A percentile compares a stretch with the other conserved stretches of the same genome.
Conservation (phyloP, 2,329 filamentous ascomycete species). For the Basipetospora chlamydospora region DNA sequence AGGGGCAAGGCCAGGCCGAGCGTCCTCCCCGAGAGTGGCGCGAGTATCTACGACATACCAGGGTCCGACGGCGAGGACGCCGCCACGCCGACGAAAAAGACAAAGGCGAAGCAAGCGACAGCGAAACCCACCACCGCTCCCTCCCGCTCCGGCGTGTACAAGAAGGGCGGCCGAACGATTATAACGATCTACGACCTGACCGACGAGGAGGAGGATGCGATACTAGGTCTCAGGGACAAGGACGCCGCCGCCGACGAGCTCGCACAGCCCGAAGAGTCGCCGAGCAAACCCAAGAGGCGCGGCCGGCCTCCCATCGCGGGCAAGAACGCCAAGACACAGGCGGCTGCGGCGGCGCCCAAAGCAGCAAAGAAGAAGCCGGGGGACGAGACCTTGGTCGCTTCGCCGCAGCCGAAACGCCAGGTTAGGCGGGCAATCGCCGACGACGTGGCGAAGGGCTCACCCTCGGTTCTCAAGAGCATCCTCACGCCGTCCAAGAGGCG, state of each 20-base stretch:
- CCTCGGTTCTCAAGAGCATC: conserved; percentile 34
- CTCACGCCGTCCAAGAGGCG: conserved; percentile 36
- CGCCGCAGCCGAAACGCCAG: background rate
- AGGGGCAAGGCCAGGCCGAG: background rate
- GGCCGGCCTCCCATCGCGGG: conserved; percentile 8
- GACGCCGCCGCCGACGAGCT: conserved; percentile 1
- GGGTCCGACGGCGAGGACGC: background rate
- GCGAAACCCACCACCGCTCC: background rate
- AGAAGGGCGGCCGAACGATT: background rate
- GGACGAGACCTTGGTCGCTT: no score
- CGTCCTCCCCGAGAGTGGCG: background rate
- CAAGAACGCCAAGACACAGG: conserved; percentile 1
- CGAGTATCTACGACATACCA: background rate
- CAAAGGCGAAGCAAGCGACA: background rate
- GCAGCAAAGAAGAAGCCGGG: no score
- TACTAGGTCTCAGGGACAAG: no score
- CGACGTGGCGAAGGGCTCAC: background rate
- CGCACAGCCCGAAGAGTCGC: conserved; percentile 1
- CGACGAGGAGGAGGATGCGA: conserved; percentile 3
- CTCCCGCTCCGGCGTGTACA: no score
- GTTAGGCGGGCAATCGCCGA: background rate
- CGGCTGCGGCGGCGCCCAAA: no score
- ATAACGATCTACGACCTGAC: background rate
- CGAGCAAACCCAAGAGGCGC: conserved; percentile 8
- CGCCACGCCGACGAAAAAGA: background rate